Percentiles rank a stretch among this genome's conserved stretches.
Evolutionary conservation across 139 green algal genomes (phyloP).

Genomic region (Tetradesmus obliquus): DNA sequence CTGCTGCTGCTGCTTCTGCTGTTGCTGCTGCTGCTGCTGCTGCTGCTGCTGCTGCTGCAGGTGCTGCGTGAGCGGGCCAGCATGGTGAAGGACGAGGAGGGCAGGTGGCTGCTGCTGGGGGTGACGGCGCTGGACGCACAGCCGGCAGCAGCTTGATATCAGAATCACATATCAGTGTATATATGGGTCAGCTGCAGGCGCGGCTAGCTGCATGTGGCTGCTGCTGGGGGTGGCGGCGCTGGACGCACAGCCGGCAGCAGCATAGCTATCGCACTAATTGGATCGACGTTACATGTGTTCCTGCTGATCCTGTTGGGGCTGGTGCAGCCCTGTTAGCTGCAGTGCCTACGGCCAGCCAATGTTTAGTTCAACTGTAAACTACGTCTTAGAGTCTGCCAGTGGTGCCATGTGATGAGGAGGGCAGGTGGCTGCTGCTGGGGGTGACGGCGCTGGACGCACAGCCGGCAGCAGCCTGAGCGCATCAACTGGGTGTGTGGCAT

Average conservation of each 20-base stretch:
- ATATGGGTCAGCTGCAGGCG: too few species aligned
- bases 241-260: too few species aligned
- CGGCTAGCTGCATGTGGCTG: too few species aligned
- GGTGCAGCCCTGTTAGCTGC: too few species aligned
- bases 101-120: not conserved
- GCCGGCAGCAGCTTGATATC: not conserved
- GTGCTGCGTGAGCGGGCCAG: not conserved
- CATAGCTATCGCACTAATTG: too few species aligned
- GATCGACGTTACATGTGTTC: too few species aligned
- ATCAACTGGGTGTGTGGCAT: too few species aligned
- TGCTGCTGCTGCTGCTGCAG: not conserved
- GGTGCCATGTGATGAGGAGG: conserved; percentile 2
- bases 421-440: not conserved
- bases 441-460: not conserved
- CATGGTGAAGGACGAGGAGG: not conserved
- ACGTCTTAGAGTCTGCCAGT: too few species aligned
- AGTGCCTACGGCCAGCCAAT: too few species aligned
- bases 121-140: not conserved
- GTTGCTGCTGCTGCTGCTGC: not conserved
- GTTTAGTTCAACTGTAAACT: too few species aligned
- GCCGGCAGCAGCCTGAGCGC: not conserved
- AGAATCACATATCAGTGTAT: too few species aligned
- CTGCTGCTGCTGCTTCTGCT: not conserved
- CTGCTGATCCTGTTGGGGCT: too few species aligned
- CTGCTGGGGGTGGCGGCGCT: not conserved